These are phyloP conservation scores for Musa acuminata DNA, from an alignment of 176 grass and related monocot species.

Conservation along the genomic window DNA sequence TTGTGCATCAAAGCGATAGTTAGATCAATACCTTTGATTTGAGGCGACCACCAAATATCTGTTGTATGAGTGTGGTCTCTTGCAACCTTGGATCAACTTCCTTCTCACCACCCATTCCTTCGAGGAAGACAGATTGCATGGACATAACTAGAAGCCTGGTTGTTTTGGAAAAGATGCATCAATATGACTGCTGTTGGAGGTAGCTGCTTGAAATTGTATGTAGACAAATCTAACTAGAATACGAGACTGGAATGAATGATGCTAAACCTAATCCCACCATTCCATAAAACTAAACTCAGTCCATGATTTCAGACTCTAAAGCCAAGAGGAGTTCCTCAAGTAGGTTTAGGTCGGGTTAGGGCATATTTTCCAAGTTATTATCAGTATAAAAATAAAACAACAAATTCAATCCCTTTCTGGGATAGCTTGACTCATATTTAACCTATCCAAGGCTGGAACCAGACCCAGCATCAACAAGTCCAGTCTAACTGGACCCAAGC, in stretches of 20 bases:
- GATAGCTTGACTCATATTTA: not conserved
- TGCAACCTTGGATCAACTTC: constrained; percentile 64
- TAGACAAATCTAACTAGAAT: not conserved
- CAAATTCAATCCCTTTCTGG: not conserved
- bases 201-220: not conserved
- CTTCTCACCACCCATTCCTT: constrained; percentile 82
- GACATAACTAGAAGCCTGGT: constrained; percentile 89
- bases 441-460: not conserved
- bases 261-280: not conserved
- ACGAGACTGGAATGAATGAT: not conserved
- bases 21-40: constrained; percentile 58
- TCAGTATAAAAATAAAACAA: not conserved
- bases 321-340: constrained; percentile 1
- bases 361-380: not conserved
- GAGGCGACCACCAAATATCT: constrained; percentile 89
- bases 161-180: not conserved
- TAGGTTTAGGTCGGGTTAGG: not conserved
- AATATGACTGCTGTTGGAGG: not conserved
- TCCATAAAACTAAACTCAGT: not conserved
- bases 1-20: not conserved
- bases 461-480: not conserved
- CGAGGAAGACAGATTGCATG: constrained; percentile 84
- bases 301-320: not conserved
- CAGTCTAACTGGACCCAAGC: not conserved
- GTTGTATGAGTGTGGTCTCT: constrained; percentile 92